Evolutionary conservation across 2,329 filamentous ascomycete genomes (phyloP).

Genomic region (Colletotrichum scovillei): DNA sequence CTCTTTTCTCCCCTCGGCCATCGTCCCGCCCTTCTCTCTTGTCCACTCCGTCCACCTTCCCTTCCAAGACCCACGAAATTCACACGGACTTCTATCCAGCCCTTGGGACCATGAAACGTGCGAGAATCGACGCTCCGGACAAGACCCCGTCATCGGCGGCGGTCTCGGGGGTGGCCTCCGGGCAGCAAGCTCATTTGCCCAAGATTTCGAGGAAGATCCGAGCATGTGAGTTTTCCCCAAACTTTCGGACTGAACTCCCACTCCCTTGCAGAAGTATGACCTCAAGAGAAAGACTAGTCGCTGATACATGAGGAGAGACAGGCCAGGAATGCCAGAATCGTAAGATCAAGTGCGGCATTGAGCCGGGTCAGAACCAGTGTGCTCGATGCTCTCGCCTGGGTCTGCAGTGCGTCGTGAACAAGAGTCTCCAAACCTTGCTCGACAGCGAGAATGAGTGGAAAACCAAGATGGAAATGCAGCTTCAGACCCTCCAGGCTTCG

Average conservation of each 20-base stretch:
- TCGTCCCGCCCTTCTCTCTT: slow-evolving; percentile 28
- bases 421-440: slow-evolving; percentile 65
- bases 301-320: slow-evolving; percentile 26
- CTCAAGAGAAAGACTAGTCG: neutral
- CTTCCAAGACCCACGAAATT: slow-evolving; percentile 24
- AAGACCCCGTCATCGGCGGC: slow-evolving; percentile 31
- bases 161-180: slow-evolving; percentile 4
- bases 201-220: slow-evolving; percentile 47
- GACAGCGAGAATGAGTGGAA: slow-evolving; percentile 63
- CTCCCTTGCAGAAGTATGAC: neutral
- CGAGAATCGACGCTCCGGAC: slow-evolving; percentile 32
- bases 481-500: slow-evolving; percentile 41
- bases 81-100: slow-evolving; percentile 25
- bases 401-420: slow-evolving; percentile 64
- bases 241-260: neutral
- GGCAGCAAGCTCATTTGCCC: slow-evolving; percentile 34
- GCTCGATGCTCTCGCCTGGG: slow-evolving; percentile 60
- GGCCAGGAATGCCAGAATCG: slow-evolving; percentile 61
- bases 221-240: slow-evolving; percentile 41
- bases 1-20: slow-evolving; percentile 31
- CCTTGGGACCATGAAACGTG: slow-evolving; percentile 32
- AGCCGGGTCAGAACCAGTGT: slow-evolving; percentile 56
- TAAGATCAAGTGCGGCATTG: slow-evolving; percentile 66
- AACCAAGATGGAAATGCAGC: slow-evolving; percentile 42
- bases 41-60: slow-evolving; percentile 29